These are phyloP conservation scores for Candida bentonensis DNA, from an alignment of 805 yeast species.

Conservation along the genomic window DNA sequence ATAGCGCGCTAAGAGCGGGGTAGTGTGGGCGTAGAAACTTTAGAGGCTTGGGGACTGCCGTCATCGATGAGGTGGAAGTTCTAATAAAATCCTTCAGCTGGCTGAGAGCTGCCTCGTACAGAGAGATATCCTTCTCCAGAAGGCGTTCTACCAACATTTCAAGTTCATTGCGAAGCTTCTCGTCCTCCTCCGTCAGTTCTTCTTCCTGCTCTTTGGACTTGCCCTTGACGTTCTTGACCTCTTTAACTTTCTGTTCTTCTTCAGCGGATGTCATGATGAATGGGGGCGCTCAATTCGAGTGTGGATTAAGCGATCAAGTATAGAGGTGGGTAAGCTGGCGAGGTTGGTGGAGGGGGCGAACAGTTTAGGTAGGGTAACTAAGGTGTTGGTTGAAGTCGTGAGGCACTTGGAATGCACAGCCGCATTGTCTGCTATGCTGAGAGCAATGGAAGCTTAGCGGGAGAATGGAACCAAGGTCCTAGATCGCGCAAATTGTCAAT, in stretches of 20 bases:
- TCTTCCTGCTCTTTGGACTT: slow-evolving; percentile 40
- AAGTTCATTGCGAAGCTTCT: slow-evolving; percentile 69
- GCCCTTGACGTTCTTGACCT: slow-evolving; percentile 14
- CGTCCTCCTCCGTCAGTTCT: slow-evolving; percentile 88
- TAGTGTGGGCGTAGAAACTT: slow-evolving; percentile 87
- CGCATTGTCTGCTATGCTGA: no score
- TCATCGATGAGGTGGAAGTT: slow-evolving; percentile 95
- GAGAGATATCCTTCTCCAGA: slow-evolving; percentile 25
- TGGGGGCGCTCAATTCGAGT: no score
- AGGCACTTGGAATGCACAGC: no score
- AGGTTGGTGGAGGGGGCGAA: no score
- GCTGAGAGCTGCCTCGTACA: slow-evolving; percentile 49
- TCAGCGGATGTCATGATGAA: background rate
- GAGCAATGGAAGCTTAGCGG: no score
- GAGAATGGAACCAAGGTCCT: no score
- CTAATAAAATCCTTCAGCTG: slow-evolving; percentile 65
- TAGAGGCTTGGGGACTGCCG: slow-evolving; percentile 97
- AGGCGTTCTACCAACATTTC: slow-evolving; percentile 77
- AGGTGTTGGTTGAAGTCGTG: no score
- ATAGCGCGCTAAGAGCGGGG: slow-evolving; percentile 48
- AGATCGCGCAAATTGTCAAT: no score
- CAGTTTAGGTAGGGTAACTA: no score
- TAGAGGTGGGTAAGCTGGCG: no score
- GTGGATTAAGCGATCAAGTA: background rate
- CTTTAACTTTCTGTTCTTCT: background rate